Base-by-base conservation (phyloP, 352 stramenopile species). In the Globisporangium nunn region DNA sequence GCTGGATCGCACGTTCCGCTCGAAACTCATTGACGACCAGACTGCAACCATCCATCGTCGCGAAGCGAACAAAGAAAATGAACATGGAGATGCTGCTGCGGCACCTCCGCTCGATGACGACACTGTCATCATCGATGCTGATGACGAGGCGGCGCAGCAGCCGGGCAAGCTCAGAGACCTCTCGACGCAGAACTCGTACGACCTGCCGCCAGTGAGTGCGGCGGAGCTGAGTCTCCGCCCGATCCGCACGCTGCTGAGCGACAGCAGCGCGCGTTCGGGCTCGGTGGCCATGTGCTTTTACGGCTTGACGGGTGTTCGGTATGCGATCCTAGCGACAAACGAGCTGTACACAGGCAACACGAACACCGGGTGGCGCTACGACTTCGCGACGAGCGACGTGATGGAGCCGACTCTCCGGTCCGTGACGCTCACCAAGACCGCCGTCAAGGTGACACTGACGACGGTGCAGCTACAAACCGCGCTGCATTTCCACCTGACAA, bases 101-200 rank as follows among this genome's bases (percentile, higher is more conserved):
- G 2, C 37, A 11, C 3, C 35, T 46, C 28, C 31, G 14, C 51
- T 41, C 12, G 68, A 79, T 50, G 72, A 79, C 52, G 72, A 70
- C n/a, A 70, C 74, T 28, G 55, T 78, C 28, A 58, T 80, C 17
- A 54, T 61, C 30, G 50, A 66, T 10, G 64, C 47, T 14, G 67
- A 70, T 15, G 61, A 69, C 50, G 30, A 30, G 3, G 17, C 18
- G 8, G 18, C 23, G 23, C 23, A 11, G 12, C 15, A 50, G 6
- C 35, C 15, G 5, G 10, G 50, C 6, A 74, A 82, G 45, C 59
- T 91, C n/a, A 55, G 61, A 43, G 85, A 95, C 63, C 47, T 93
- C 39, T 87, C 75, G 51, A 88, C 80, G 6, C 85, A 95, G 50
- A 88, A 83, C 49, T 89, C 78, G 30, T 95, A 95, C 52, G 85